Conservation (phyloP, 164 flowering plant species). For the Nymphaea colorata region DNA sequence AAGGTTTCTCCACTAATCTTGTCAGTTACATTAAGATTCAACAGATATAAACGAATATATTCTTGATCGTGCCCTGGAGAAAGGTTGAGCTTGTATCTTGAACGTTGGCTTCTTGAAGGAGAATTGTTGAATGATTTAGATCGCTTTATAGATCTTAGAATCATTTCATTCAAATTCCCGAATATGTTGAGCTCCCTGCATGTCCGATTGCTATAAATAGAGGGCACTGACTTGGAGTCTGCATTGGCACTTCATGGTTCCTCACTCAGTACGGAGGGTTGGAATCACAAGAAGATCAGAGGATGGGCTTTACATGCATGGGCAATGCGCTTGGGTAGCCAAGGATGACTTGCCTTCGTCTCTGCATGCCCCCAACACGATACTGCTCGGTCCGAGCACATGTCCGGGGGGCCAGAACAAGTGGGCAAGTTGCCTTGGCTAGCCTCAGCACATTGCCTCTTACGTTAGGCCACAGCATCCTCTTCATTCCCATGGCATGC, state of each 20-base stretch:
- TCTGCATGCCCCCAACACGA: background rate
- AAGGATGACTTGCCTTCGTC: conserved; percentile 3
- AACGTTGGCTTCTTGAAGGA: background rate
- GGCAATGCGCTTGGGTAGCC: background rate
- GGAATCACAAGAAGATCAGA: background rate
- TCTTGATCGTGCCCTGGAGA: background rate
- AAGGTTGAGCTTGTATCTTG: no score
- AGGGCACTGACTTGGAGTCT: background rate
- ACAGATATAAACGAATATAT: background rate
- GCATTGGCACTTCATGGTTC: no score
- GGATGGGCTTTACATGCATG: background rate
- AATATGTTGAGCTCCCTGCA: background rate
- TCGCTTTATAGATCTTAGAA: background rate
- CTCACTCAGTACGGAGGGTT: background rate
- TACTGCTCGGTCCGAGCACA: background rate
- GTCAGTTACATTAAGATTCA: background rate
- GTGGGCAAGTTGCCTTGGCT: conserved; percentile 3
- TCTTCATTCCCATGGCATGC: background rate
- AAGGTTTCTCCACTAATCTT: background rate
- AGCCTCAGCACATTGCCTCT: conserved; percentile 1
- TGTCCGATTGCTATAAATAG: background rate
- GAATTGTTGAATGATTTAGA: background rate
- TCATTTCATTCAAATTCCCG: background rate
- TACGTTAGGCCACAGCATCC: background rate
- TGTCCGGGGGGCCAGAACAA: background rate